Evolutionary conservation across 1,139 yeast species (phyloP).

Genomic region (Sugiyamaella castrensis): DNA sequence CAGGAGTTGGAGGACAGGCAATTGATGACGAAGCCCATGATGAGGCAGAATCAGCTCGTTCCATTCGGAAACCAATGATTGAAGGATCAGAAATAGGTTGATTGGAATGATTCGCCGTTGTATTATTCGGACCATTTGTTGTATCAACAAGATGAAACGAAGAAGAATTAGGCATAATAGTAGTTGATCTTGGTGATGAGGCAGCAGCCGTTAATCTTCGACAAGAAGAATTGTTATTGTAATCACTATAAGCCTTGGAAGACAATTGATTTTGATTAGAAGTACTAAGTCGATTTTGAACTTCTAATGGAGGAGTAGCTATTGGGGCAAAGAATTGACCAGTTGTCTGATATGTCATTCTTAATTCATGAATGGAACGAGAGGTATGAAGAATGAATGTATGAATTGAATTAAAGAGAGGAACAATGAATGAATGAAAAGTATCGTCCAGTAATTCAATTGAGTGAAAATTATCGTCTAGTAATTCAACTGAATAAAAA

Average conservation of each 20-base stretch:
- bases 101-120: background rate
- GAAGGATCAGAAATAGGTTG: conserved; percentile 1
- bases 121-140: background rate
- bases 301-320: conserved; percentile 8
- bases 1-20: conserved; percentile 11
- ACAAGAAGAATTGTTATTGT: no score
- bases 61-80: conserved; percentile 4
- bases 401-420: background rate
- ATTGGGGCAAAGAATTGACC: conserved; percentile 4
- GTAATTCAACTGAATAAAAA: no score
- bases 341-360: conserved; percentile 1
- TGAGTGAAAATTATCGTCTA: no score
- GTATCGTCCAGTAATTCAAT: conserved; percentile 1
- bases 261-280: background rate
- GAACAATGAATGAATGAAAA: background rate
- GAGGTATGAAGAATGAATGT: background rate
- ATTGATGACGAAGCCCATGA: conserved; percentile 12
- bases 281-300: background rate
- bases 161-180: background rate
- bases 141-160: background rate
- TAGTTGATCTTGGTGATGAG: no score
- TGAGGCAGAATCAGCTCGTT: conserved; percentile 11
- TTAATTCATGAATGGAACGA: background rate
- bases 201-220: no score
- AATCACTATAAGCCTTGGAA: background rate